Evolutionary conservation across 2,329 filamentous ascomycete genomes (phyloP).

Genomic region (Arthrobotrys iridis): DNA sequence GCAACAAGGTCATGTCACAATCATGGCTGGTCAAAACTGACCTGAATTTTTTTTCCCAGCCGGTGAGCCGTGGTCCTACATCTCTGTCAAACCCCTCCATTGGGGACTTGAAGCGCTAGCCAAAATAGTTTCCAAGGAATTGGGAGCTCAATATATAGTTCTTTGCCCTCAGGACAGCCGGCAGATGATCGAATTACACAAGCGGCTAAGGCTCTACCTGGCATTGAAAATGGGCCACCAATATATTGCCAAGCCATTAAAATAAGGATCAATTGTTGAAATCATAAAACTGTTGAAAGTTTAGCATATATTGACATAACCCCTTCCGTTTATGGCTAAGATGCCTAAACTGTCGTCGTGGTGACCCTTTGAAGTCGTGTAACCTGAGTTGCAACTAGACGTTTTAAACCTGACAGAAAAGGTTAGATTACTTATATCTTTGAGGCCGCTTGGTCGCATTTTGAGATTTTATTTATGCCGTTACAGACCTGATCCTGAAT

Average conservation of each 20-base stretch:
- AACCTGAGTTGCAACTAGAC: background rate
- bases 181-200: conserved; percentile 18
- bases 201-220: conserved; percentile 18
- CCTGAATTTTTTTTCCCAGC: background rate
- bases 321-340: conserved; percentile 34
- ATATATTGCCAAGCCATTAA: background rate
- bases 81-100: conserved; percentile 37
- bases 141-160: conserved; percentile 11
- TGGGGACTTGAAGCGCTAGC: conserved; percentile 16
- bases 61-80: background rate
- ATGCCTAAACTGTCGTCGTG: background rate
- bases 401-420: no score
- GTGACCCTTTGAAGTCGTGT: background rate
- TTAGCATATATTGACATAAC: conserved; percentile 18
- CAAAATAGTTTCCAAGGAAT: conserved; percentile 25
- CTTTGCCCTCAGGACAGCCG: background rate
- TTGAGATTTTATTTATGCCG: no score
- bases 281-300: background rate
- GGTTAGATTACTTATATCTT: no score
- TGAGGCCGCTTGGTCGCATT: no score
- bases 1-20: conserved; percentile 39
- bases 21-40: conserved; percentile 33
- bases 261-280: background rate
- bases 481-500: no score
- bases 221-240: background rate